Conservation (phyloP, 495 filamentous ascomycete species). For the Staphylotrichum longicolle region DNA sequence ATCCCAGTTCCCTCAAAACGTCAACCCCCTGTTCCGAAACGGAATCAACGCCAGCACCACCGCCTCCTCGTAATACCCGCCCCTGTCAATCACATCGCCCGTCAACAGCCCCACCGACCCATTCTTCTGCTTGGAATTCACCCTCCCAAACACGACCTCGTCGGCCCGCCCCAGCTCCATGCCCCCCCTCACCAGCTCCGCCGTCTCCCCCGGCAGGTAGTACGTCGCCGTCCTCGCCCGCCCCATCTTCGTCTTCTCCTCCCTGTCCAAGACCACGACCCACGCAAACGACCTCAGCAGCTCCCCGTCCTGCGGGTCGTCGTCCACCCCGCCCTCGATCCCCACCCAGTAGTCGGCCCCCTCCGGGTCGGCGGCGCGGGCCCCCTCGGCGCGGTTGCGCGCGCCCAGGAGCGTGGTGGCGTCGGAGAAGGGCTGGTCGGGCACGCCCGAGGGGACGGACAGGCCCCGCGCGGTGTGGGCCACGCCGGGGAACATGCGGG, state of each 20-base stretch:
- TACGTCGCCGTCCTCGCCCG: constrained; percentile 33
- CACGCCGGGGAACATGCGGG: constrained; percentile 31
- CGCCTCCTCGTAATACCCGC: constrained; percentile 27
- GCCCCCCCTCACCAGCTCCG: constrained; percentile 21
- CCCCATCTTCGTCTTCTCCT: constrained; percentile 13
- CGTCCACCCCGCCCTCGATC: constrained; percentile 32
- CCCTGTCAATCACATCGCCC: constrained; percentile 22
- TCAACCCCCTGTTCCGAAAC: constrained; percentile 24
- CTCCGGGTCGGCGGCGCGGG: constrained; percentile 18
- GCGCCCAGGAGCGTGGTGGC: constrained; percentile 30
- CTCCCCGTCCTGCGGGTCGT: constrained; percentile 7
- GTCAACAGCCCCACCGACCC: constrained; percentile 33
- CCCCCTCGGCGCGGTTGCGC: constrained; percentile 27
- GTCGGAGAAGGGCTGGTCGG: constrained; percentile 32
- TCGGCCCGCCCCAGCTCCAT: constrained; percentile 30
- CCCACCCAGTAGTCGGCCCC: constrained; percentile 32
- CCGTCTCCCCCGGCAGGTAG: constrained; percentile 28
- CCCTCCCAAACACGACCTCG: constrained; percentile 23
- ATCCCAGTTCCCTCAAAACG: constrained; percentile 4
- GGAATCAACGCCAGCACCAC: constrained; percentile 32
- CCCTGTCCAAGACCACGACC: constrained; percentile 24
- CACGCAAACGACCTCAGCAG: constrained; percentile 33
- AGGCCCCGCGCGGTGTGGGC: constrained; percentile 30
- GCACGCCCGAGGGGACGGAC: constrained; percentile 30
- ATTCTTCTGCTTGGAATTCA: constrained; percentile 27